phyloP scores from a whole-genome alignment of 2,329 filamentous ascomycete genomes.

The Ambrosiella xylebori region DNA sequence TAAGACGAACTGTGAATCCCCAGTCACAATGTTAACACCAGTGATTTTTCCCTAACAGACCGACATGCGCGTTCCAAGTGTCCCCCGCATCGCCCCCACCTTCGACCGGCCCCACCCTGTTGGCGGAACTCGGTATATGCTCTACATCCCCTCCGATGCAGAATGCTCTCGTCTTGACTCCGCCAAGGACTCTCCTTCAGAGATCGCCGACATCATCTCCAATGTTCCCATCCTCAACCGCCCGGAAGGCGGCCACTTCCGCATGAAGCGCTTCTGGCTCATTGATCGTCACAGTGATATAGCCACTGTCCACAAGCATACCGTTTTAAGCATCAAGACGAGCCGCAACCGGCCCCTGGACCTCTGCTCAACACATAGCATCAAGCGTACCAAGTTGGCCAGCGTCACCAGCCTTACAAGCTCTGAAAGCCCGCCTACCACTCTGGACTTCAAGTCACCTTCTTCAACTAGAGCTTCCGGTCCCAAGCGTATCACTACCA shows the following conservation, averaged over 20 bases:
- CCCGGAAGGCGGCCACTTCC: conserved; percentile 1
- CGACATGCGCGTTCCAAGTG: not conserved
- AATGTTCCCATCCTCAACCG: conserved; percentile 5
- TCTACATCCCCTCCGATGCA: conserved; percentile 10
- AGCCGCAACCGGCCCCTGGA: too few relatives aligned
- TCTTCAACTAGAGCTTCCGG: too few relatives aligned
- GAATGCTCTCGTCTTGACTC: conserved; percentile 9
- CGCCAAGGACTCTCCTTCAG: conserved; percentile 3
- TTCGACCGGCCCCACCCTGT: not conserved
- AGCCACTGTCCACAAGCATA: not conserved
- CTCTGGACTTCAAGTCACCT: too few relatives aligned
- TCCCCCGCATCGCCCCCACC: not conserved
- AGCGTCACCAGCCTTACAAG: too few relatives aligned
- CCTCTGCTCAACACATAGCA: too few relatives aligned
- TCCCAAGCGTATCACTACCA: too few relatives aligned
- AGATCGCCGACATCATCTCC: conserved; percentile 7
- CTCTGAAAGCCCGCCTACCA: too few relatives aligned
- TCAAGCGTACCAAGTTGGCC: too few relatives aligned
- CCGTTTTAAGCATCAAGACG: not conserved
- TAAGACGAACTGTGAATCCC: too few relatives aligned
- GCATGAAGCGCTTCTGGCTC: conserved; percentile 11
- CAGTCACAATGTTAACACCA: too few relatives aligned
- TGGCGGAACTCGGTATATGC: conserved; percentile 3
- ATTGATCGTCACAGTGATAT: not conserved
- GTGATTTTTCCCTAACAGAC: not conserved